phyloP scores from a whole-genome alignment of 108 stramenopile species.

The Cyclotella sp. region DNA sequence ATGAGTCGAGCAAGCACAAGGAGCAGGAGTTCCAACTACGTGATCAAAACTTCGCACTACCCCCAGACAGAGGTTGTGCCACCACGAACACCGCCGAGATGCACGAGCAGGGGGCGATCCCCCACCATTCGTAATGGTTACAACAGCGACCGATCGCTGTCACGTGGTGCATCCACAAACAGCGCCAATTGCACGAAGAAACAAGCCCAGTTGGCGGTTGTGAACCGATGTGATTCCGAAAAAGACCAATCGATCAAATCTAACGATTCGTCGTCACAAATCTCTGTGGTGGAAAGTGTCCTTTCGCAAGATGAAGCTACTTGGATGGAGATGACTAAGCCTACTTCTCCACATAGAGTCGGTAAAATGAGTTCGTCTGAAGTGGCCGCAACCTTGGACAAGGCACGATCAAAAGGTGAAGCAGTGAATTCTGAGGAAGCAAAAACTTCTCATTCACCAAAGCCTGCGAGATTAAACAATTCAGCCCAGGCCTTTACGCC shows the following conservation, averaged over 20 bases:
- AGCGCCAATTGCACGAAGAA: background rate
- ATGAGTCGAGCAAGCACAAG: conserved; percentile 9
- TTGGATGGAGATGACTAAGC: conserved; percentile 23
- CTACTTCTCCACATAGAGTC: background rate
- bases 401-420: background rate
- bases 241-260: background rate
- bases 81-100: background rate
- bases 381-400: no score
- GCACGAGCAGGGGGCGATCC: conserved; percentile 9
- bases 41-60: background rate
- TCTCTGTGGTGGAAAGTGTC: background rate
- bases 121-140: conserved; percentile 13
- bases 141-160: conserved; percentile 15
- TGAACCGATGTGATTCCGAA: background rate
- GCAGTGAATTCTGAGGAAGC: no score
- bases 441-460: no score
- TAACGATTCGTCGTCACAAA: background rate
- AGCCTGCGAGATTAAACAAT: no score
- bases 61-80: background rate
- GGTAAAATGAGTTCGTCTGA: background rate
- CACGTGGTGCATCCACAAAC: background rate
- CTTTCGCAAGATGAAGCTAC: background rate
- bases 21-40: background rate
- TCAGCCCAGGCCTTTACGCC: no score
- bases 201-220: background rate